Conservation (phyloP, 345 rosid species). For the Rhizophora apiculata region DNA sequence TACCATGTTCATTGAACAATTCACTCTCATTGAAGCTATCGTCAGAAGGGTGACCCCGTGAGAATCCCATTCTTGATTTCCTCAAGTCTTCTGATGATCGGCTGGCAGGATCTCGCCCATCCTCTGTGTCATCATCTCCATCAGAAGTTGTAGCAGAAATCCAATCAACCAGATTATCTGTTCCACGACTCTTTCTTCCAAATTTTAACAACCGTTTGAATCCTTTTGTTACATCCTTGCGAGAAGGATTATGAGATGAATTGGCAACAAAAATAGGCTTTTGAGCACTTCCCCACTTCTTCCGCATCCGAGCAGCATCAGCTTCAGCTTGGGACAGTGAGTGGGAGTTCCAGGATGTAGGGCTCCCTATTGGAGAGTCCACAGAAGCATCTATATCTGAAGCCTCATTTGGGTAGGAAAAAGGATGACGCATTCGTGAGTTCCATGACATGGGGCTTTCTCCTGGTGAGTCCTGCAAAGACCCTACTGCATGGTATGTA, state of each 20-base stretch:
- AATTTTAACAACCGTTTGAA: slow-evolving; percentile 87
- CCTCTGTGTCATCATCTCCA: slow-evolving; percentile 98
- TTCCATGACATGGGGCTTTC: slow-evolving; percentile 80
- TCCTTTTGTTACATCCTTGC: slow-evolving; percentile 85
- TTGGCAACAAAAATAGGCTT: slow-evolving; percentile 63
- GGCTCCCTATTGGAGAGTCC: slow-evolving; percentile 88
- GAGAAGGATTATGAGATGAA: slow-evolving; percentile 62
- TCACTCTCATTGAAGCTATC: slow-evolving; percentile 76
- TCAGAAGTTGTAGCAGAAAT: slow-evolving; percentile 96
- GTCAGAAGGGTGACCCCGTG: slow-evolving; percentile 65
- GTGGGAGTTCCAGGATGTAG: slow-evolving; percentile 84
- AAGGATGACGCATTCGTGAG: slow-evolving; percentile 56
- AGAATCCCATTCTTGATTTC: slow-evolving; percentile 91
- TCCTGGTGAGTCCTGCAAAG: slow-evolving; percentile 67
- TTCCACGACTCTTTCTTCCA: slow-evolving; percentile 82
- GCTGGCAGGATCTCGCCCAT: slow-evolving; percentile 75
- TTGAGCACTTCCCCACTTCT: slow-evolving; percentile 98
- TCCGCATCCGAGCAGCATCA: slow-evolving; percentile 88
- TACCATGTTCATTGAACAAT: slow-evolving; percentile 80
- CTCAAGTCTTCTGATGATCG: slow-evolving; percentile 89
- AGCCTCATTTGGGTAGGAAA: slow-evolving; percentile 62
- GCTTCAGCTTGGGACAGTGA: slow-evolving; percentile 60
- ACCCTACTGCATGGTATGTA: slow-evolving; percentile 47
- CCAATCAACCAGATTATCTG: slow-evolving; percentile 83
- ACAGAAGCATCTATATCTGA: slow-evolving; percentile 80